Evolutionary conservation across 495 filamentous ascomycete species (phyloP).

Genomic region (Cercophora newfieldiana): DNA sequence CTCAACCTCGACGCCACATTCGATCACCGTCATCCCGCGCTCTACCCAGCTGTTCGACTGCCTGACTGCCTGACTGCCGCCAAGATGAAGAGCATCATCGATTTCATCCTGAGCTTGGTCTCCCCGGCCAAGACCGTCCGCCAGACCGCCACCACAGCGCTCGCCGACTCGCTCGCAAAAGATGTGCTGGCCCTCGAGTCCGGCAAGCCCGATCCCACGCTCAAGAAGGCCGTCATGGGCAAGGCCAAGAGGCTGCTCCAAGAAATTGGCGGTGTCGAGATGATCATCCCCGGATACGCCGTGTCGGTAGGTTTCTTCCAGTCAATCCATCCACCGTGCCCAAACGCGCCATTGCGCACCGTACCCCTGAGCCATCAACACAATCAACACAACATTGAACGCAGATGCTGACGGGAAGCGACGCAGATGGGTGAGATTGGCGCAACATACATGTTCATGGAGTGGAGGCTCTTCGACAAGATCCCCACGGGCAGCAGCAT

Average conservation of each 20-base stretch:
- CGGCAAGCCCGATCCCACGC: not conserved
- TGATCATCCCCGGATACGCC: conserved; percentile 10
- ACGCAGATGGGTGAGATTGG: conserved; percentile 13
- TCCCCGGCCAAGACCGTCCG: conserved; percentile 2
- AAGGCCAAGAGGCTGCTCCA: conserved; percentile 3
- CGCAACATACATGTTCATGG: conserved; percentile 15
- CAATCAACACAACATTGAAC: no score
- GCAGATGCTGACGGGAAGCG: not conserved
- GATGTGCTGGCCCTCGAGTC: conserved; percentile 6
- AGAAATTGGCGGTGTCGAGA: conserved; percentile 4
- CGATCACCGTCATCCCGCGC: not conserved
- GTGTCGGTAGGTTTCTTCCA: not conserved
- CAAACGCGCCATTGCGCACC: no score
- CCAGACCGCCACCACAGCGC: not conserved
- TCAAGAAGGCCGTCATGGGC: conserved; percentile 5
- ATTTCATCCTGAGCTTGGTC: conserved; percentile 9
- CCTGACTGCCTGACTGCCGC: not conserved
- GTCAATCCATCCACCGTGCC: no score
- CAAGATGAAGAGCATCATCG: conserved; percentile 8
- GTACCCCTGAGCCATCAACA: no score
- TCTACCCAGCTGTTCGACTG: conserved; percentile 4
- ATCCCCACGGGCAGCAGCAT: conserved; percentile 9
- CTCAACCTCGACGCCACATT: not conserved
- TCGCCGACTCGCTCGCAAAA: conserved; percentile 2
- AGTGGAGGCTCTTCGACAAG: conserved; percentile 14